These are phyloP conservation scores for Aspergillus udagawae DNA, from an alignment of 2,329 filamentous ascomycete species.

Conservation along the genomic window DNA sequence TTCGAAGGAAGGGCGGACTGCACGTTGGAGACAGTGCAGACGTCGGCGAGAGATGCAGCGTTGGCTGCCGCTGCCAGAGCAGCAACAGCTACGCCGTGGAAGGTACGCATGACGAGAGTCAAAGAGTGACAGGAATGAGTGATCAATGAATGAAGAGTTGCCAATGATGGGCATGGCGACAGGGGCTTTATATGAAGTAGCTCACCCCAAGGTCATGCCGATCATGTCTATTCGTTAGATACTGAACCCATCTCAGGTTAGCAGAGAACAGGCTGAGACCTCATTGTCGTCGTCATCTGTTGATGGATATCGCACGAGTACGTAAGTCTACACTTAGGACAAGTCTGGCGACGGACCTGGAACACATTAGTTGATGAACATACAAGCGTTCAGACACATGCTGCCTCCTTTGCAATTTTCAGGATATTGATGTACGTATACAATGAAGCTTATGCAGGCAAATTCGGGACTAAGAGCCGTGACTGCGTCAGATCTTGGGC, in stretches of 20 bases:
- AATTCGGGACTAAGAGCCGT: background rate
- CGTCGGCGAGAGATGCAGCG: slow-evolving; percentile 35
- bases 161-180: background rate
- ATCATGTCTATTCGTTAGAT: background rate
- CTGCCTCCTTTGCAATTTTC: too few relatives aligned
- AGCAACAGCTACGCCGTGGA: slow-evolving; percentile 8
- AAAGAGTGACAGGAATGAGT: background rate
- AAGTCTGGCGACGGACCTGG: background rate
- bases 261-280: background rate
- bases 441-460: background rate
- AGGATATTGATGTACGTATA: background rate
- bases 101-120: background rate
- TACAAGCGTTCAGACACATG: too few relatives aligned
- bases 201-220: background rate
- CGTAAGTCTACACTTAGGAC: background rate
- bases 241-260: background rate
- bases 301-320: background rate
- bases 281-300: background rate
- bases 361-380: too few relatives aligned
- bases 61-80: slow-evolving; percentile 25
- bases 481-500: background rate
- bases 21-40: slow-evolving; percentile 45
- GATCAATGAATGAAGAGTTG: background rate
- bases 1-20: slow-evolving; percentile 41
- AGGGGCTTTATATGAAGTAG: background rate